Percentiles rank a stretch among this genome's conserved stretches.
Evolutionary conservation across 78 protist species (phyloP).

Genomic region (Trichosphaerium sp.): DNA sequence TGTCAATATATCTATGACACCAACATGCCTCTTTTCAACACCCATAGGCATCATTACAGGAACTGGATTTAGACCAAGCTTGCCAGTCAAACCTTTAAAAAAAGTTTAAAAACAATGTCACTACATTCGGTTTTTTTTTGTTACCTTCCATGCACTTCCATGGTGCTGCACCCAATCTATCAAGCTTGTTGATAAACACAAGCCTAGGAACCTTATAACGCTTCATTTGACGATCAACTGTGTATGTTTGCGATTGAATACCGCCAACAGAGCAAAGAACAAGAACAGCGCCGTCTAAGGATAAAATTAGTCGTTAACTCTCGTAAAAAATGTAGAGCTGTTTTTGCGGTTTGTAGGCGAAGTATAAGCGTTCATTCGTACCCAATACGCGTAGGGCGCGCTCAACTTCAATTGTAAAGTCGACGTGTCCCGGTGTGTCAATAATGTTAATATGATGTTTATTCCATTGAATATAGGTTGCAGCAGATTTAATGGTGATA

Average conservation of each 20-base stretch:
- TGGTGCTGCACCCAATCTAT: constrained; percentile 78
- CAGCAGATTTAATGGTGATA: constrained; percentile 94
- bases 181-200: constrained; percentile 85
- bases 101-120: constrained; percentile 28
- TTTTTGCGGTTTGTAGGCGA: constrained; percentile 34
- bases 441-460: constrained; percentile 82
- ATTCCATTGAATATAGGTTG: constrained; percentile 84
- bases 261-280: constrained; percentile 90
- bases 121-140: constrained; percentile 26
- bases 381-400: constrained; percentile 18
- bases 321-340: constrained; percentile 78
- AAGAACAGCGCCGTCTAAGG: constrained; percentile 86
- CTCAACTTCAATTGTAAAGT: constrained; percentile 94
- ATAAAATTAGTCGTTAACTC: no score
- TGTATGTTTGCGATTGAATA: constrained; percentile 81
- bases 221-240: constrained; percentile 86
- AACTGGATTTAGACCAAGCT: no score
- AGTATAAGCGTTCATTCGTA: no score
- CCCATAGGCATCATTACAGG: no score
- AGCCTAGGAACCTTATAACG: constrained; percentile 89
- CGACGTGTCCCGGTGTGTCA: constrained; percentile 98
- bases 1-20: no score
- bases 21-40: no score
- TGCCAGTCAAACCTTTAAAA: no score
- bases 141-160: constrained; percentile 32